Conservation (phyloP, 1,284 basidiomycete genomes). For the Tilletiopsis washingtonensis region DNA sequence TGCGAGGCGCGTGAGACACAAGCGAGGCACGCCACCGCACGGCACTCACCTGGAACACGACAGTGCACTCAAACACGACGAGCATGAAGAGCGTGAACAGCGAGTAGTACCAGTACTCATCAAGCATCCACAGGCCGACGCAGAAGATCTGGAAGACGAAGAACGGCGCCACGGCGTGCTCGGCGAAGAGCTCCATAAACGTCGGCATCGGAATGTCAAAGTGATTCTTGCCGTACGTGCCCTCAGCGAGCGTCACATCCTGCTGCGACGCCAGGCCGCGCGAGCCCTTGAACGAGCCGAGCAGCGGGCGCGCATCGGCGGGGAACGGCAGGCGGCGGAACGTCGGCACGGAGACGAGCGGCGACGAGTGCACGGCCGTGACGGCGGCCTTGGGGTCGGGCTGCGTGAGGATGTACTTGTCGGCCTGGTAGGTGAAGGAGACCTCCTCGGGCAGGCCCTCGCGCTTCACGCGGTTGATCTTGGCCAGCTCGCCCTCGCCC, state of each 20-base stretch:
- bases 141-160: slow-evolving; percentile 48
- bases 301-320: slow-evolving; percentile 63
- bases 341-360: slow-evolving; percentile 52
- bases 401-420: slow-evolving; percentile 74
- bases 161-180: slow-evolving; percentile 47
- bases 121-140: slow-evolving; percentile 46
- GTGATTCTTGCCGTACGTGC: slow-evolving; percentile 40
- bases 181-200: slow-evolving; percentile 43
- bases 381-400: slow-evolving; percentile 37
- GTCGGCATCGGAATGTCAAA: slow-evolving; percentile 44
- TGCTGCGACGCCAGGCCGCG: slow-evolving; percentile 49
- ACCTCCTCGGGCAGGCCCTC: slow-evolving; percentile 54
- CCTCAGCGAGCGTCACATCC: slow-evolving; percentile 36
- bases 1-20: no score
- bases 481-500: slow-evolving; percentile 84
- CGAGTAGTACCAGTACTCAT: slow-evolving; percentile 47
- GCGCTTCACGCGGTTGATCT: slow-evolving; percentile 55
- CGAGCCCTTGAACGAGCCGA: slow-evolving; percentile 63
- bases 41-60: slow-evolving; percentile 26
- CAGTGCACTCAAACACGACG: slow-evolving; percentile 45
- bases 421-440: slow-evolving; percentile 90
- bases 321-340: slow-evolving; percentile 87
- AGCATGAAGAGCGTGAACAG: slow-evolving; percentile 47
- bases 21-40: no score
- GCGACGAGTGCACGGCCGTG: slow-evolving; percentile 34